phyloP scores from a whole-genome alignment of 1,284 basidiomycete species.

The Leccinum insigne region DNA sequence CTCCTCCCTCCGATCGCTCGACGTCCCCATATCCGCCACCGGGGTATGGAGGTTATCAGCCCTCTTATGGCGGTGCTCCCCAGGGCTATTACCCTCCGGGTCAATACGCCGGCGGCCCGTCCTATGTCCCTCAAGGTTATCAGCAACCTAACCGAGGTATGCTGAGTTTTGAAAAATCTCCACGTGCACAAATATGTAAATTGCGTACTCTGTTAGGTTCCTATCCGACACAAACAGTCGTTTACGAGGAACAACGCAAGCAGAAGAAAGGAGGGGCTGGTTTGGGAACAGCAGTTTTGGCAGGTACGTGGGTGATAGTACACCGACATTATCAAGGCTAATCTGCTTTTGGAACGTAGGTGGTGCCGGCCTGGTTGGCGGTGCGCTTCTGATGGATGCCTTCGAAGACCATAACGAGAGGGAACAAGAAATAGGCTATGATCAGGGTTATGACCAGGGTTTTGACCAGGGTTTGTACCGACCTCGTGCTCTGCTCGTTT shows the following conservation, averaged over 20 bases:
- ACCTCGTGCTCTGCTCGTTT: neutral
- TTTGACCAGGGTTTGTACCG: neutral
- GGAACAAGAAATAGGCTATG: conserved; percentile 38
- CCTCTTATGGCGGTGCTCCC: conserved; percentile 14
- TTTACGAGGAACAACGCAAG: conserved; percentile 22
- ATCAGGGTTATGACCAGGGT: conserved; percentile 12
- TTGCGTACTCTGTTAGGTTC: conserved; percentile 12
- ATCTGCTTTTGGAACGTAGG: conserved; percentile 34
- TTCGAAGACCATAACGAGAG: conserved; percentile 45
- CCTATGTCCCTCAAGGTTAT: neutral
- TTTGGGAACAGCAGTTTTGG: conserved; percentile 27
- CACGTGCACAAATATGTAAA: conserved; percentile 1
- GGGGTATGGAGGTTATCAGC: conserved; percentile 24
- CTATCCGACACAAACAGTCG: conserved; percentile 13
- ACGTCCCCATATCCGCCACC: conserved; percentile 34
- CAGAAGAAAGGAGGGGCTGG: conserved; percentile 25
- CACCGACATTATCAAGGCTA: neutral
- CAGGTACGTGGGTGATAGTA: conserved; percentile 26
- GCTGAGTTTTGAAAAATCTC: neutral
- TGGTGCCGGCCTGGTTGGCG: conserved; percentile 60
- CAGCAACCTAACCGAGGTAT: conserved; percentile 20
- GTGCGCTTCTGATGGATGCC: conserved; percentile 52
- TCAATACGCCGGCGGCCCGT: conserved; percentile 17
- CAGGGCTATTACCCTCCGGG: conserved; percentile 27
- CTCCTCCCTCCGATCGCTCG: conserved; percentile 29